These are phyloP conservation scores for Herpetospermum pedunculosum DNA, from an alignment of 306 rosid species.

Conservation along the genomic window DNA sequence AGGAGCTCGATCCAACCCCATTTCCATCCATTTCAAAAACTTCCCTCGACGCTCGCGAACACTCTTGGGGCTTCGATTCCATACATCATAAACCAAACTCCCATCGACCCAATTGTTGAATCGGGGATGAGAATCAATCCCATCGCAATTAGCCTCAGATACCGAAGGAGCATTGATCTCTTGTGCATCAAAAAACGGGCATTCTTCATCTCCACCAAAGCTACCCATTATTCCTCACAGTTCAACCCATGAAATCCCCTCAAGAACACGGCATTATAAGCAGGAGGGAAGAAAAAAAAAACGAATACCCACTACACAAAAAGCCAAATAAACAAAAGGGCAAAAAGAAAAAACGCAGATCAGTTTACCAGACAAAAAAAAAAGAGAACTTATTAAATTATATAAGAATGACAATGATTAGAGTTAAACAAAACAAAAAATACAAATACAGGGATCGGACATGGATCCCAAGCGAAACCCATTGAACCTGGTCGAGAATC, in stretches of 20 bases:
- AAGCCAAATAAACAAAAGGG: conserved; percentile 29
- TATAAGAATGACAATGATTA: conserved; percentile 22
- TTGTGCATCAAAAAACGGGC: conserved; percentile 63
- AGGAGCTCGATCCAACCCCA: conserved; percentile 27
- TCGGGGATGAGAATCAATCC: conserved; percentile 19
- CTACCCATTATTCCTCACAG: conserved; percentile 56
- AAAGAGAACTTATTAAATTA: conserved; percentile 25
- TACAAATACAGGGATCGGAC: conserved; percentile 61
- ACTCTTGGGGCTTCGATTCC: conserved; percentile 60
- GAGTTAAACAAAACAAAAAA: conserved; percentile 41
- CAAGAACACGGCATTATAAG: conserved; percentile 37
- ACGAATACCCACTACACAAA: conserved; percentile 36
- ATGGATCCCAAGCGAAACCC: conserved; percentile 79
- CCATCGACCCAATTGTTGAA: conserved; percentile 12
- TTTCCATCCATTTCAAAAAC: conserved; percentile 55
- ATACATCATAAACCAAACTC: conserved; percentile 38
- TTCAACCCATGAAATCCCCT: conserved; percentile 83
- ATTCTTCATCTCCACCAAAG: conserved; percentile 56
- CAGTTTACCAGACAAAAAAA: conserved; percentile 26
- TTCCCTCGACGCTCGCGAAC: conserved; percentile 54
- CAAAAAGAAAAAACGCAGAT: conserved; percentile 41
- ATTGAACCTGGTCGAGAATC: conserved; percentile 47
- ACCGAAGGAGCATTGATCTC: conserved; percentile 49
- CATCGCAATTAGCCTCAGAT: conserved; percentile 31
- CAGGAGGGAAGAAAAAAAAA: conserved; percentile 13